A percentile compares a stretch with the other conserved stretches of the same genome.
Evolutionary conservation across 169 alveolate species (phyloP).

Genomic region (Plasmodium fragile): DNA sequence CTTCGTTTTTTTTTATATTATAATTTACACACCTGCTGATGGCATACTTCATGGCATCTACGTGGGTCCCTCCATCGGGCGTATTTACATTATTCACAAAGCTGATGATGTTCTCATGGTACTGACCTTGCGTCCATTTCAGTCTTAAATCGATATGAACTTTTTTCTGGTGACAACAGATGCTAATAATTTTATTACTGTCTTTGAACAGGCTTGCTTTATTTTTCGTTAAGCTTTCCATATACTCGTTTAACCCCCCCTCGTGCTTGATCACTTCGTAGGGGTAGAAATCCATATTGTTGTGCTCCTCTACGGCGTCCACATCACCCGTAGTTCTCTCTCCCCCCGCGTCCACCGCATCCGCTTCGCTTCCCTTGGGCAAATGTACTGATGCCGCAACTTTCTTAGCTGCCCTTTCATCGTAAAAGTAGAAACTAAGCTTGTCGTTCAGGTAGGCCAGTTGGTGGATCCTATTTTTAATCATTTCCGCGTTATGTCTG

Average conservation of each 20-base stretch:
- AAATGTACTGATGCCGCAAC: neutral
- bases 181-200: slow-evolving; percentile 54
- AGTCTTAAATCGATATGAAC: slow-evolving; percentile 66
- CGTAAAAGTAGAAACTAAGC: slow-evolving; percentile 66
- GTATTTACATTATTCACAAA: slow-evolving; percentile 89
- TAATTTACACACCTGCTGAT: slow-evolving; percentile 78
- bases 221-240: slow-evolving; percentile 48
- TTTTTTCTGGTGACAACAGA: slow-evolving; percentile 51
- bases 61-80: slow-evolving; percentile 87
- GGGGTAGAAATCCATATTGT: slow-evolving; percentile 16
- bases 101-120: slow-evolving; percentile 79
- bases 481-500: slow-evolving; percentile 45
- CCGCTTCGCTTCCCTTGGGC: neutral
- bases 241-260: slow-evolving; percentile 63
- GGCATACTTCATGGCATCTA: slow-evolving; percentile 87
- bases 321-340: neutral
- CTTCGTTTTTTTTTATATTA: slow-evolving; percentile 19
- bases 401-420: slow-evolving; percentile 46
- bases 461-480: slow-evolving; percentile 60
- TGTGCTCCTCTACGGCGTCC: neutral
- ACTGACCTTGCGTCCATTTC: slow-evolving; percentile 80
- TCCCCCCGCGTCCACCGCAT: neutral
- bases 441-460: slow-evolving; percentile 74
- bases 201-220: slow-evolving; percentile 53
- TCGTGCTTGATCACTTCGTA: slow-evolving; percentile 74